Evolutionary conservation across 2,329 filamentous ascomycete species (phyloP), one percentile per base, ranked within the genome.

Genomic region (Cladophialophora carrionii): DNA sequence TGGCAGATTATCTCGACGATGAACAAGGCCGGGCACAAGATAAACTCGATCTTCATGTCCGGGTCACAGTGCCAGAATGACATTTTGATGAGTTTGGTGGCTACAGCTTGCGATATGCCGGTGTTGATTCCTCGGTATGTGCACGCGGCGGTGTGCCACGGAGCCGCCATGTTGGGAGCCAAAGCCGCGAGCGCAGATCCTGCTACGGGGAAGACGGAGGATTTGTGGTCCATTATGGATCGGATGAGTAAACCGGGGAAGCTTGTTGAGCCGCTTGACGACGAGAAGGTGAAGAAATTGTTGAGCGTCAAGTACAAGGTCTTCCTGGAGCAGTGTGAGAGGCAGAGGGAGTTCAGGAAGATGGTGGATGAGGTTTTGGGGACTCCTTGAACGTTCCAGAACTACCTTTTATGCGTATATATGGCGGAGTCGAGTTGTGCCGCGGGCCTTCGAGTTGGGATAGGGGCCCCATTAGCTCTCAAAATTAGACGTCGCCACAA

Each of bases 31-130:
- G 95, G 95, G 9, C 95, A 99, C 80, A 82, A 85, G 71, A 93
- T 99, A 77, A 88, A 85, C 57, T 94, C 90, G 69, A 96, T 99
- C 78, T 99, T 98, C 86, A 98, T 99, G 95, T 96, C 92, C 4
- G 95, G 95, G 67, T 96, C 91, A 10, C 95, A 98, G 78, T 99
- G 95, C 82, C 93, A 97, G 79, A 99, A 99, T 78, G 87, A 89
- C 37, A 87, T 98, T 66, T 83, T 99, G 62, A 96, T 99, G 89
- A 85, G 88, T 64, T 86, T 99, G 17, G 90, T 99, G 72, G 92
- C 95, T 14, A 95, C 93, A 0, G 90, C 90, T 0, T 98, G 94
- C 79, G 84, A 88, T 71, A 93, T 96, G 88, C 94, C 94, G 1
- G 94, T 99, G 22, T 82, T 97, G 43, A 96, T 98, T 62, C 95